A percentile compares a stretch with the other conserved stretches of the same genome.
Conservation (phyloP, 108 stramenopile species). For the Cyclotella baltica region DNA sequence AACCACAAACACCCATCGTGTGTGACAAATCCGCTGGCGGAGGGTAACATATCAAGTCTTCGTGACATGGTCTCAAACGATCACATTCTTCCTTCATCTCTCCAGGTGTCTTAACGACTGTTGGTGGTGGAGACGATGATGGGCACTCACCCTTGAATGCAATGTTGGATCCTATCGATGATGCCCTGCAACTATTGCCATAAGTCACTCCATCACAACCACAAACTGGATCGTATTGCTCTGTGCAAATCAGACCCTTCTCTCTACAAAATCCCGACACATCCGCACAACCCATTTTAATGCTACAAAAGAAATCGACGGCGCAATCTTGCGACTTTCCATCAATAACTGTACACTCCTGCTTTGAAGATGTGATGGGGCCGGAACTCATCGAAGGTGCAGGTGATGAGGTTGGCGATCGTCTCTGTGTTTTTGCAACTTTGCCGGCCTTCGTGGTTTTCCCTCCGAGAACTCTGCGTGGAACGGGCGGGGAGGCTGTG, state of each 20-base stretch:
- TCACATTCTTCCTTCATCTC: background rate
- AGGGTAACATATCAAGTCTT: background rate
- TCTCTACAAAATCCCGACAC: background rate
- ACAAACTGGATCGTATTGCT: conserved; percentile 1
- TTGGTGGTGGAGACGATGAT: conserved; percentile 1
- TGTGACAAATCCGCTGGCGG: background rate
- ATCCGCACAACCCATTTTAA: background rate
- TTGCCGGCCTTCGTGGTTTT: background rate
- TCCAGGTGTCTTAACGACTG: background rate
- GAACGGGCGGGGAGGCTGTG: too few relatives aligned
- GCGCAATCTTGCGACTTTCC: background rate
- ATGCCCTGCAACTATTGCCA: background rate
- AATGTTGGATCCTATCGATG: background rate
- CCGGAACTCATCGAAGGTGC: background rate
- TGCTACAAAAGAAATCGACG: background rate
- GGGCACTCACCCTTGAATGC: background rate
- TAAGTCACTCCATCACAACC: conserved; percentile 17
- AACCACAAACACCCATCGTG: background rate
- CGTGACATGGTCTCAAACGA: background rate
- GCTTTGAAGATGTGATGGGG: conserved; percentile 1
- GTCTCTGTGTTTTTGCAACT: background rate
- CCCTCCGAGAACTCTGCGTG: too few relatives aligned
- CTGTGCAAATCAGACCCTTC: background rate
- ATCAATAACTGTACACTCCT: background rate
- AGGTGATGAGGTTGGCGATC: background rate